These are phyloP conservation scores for Camelina neglecta DNA, from an alignment of 345 rosid genomes.

Conservation along the genomic window DNA sequence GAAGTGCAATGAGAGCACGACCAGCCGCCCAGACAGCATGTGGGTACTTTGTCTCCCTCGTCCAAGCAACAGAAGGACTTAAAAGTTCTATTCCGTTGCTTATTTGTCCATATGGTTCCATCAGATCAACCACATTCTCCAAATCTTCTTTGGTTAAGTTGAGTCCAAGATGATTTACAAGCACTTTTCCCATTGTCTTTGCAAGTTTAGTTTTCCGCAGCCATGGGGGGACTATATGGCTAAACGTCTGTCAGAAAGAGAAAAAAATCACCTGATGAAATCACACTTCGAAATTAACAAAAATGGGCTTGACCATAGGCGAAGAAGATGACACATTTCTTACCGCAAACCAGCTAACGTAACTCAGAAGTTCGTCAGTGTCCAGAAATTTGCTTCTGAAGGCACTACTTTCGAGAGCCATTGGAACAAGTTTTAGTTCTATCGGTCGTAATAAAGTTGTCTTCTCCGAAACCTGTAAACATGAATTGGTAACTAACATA, in stretches of 20 bases:
- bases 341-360: constrained; percentile 92
- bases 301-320: constrained; percentile 21
- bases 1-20: constrained; percentile 77
- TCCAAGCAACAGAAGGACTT: constrained; percentile 90
- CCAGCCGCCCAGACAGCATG: constrained; percentile 99
- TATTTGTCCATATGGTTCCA: constrained; percentile 98
- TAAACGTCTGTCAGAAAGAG: constrained; percentile 65
- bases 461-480: constrained; percentile 86
- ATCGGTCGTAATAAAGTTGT: constrained; percentile 81
- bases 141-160: constrained; percentile 78
- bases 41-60: constrained; percentile 85
- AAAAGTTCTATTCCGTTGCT: constrained; percentile 86
- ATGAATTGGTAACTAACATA: constrained; percentile 38
- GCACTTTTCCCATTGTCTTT: constrained; percentile 66
- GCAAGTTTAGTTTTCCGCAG: constrained; percentile 60
- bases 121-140: constrained; percentile 88
- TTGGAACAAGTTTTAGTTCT: constrained; percentile 92
- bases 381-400: constrained; percentile 93
- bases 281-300: constrained; percentile 8
- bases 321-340: constrained; percentile 43
- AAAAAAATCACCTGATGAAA: constrained; percentile 23
- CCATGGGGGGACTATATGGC: constrained; percentile 69
- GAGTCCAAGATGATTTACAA: constrained; percentile 93
- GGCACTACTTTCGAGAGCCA: constrained; percentile 92
- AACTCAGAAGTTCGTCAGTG: constrained; percentile 85